Evolutionary conservation across 306 rosid species (phyloP), one percentile per base, ranked within the genome.

Genomic region (Prunus salicina): DNA sequence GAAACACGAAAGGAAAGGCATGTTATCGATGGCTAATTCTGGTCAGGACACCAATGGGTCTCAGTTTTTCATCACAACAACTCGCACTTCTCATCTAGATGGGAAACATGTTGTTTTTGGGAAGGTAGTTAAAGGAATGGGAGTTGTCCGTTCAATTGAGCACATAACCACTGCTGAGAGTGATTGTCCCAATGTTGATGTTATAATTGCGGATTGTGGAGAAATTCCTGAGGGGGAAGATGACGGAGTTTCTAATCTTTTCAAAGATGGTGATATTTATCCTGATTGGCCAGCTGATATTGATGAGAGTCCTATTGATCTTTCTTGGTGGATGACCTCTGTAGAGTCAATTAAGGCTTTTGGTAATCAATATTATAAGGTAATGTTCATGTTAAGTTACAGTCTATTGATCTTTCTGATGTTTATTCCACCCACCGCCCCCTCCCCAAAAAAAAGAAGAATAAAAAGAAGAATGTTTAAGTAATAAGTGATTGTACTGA

Each of bases 261-360:
- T 91, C 82, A 91, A 91, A 67, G 98, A 93, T 19, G 98, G 98
- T 13, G 98, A 93, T 76, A 76, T 82, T 38, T 88, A 83, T 81
- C 96, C 97, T 28, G 98, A 93, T 81, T 93, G 98, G 98, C 98
- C 98, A 12, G 89, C 84, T 77, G 98, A 93, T 81, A 89, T 93
- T 25, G 92, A 88, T 69, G 88, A 79, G 74, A 88, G 77, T 69
- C 75, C 97, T 32, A 62, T 32, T 70, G 98, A 89, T 38, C 89
- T 93, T 75, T 78, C 83, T 20, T 93, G 98, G 98, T 93, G 97
- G 98, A 81, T 82, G 84, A 82, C 79, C 67, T 84, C 97, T 55
- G 97, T 88, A 15, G 90, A 89, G 83, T 81, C 90, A 38, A 81
- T 93, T 50, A 93, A 93, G 82, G 70, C 67, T 72, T 88, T 93